Conservation (phyloP, 805 yeast genomes). For the Pichia cabralensis region DNA sequence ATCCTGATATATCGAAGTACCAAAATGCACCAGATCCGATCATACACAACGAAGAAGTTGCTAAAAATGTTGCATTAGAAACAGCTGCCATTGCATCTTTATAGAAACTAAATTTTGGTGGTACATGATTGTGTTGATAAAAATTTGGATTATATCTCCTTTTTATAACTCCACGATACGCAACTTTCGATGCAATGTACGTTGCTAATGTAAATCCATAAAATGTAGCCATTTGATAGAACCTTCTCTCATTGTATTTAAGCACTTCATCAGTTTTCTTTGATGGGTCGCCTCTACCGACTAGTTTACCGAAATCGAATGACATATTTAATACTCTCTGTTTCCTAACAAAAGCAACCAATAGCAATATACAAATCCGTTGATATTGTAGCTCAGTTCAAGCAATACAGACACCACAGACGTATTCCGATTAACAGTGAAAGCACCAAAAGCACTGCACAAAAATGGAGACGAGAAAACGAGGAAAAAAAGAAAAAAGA, state of each 20-base stretch:
- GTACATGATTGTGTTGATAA: conserved; percentile 78
- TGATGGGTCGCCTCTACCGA: conserved; percentile 21
- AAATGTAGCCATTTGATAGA: conserved; percentile 62
- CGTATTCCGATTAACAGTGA: too few relatives aligned
- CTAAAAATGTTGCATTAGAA: conserved; percentile 66
- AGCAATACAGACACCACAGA: too few relatives aligned
- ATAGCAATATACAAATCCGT: too few relatives aligned
- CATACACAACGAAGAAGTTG: conserved; percentile 67
- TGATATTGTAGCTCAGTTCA: too few relatives aligned
- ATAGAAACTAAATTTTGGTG: conserved; percentile 73
- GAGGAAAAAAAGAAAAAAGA: too few relatives aligned
- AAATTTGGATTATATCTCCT: conserved; percentile 66
- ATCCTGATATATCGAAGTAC: conserved; percentile 61
- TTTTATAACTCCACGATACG: conserved; percentile 62
- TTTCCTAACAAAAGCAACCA: too few relatives aligned
- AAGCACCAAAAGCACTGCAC: too few relatives aligned
- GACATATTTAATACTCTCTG: too few relatives aligned
- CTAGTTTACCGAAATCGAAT: conserved; percentile 22
- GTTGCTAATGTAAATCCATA: conserved; percentile 66
- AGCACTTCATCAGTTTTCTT: conserved; percentile 25
- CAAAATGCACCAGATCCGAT: conserved; percentile 66
- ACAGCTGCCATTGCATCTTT: conserved; percentile 83
- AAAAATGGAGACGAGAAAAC: too few relatives aligned
- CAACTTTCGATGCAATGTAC: conserved; percentile 60
- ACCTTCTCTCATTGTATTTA: conserved; percentile 52